These are phyloP conservation scores for California macrophylla DNA, from an alignment of 441 rosid genomes.

Conservation along the genomic window DNA sequence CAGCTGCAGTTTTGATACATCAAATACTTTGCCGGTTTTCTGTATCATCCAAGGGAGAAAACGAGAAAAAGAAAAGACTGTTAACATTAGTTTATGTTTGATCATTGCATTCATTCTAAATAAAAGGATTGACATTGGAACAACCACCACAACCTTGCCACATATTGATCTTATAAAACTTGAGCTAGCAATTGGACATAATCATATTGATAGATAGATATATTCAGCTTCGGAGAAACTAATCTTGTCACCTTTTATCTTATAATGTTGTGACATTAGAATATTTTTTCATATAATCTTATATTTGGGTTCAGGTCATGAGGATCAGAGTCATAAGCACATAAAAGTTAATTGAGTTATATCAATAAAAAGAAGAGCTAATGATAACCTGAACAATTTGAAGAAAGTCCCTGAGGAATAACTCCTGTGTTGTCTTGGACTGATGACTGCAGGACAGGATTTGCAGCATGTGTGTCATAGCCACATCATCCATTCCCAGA, in stretches of 20 bases:
- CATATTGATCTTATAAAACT: background rate
- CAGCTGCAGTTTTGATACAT: slow-evolving; percentile 63
- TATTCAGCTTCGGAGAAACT: background rate
- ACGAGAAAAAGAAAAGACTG: background rate
- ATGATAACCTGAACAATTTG: slow-evolving; percentile 59
- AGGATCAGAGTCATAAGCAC: background rate
- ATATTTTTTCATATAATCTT: background rate
- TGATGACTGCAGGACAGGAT: slow-evolving; percentile 80
- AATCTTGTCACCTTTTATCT: background rate
- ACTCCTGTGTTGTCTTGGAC: slow-evolving; percentile 82
- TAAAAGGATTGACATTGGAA: background rate
- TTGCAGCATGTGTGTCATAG: slow-evolving; percentile 70
- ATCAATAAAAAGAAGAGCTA: slow-evolving; percentile 15
- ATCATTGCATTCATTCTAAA: background rate
- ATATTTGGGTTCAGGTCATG: background rate
- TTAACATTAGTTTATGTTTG: slow-evolving; percentile 2
- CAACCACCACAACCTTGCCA: background rate
- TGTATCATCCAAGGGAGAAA: slow-evolving; percentile 27
- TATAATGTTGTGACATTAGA: background rate
- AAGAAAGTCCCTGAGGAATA: slow-evolving; percentile 74
- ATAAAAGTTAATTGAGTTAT: slow-evolving; percentile 11
- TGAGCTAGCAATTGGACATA: slow-evolving; percentile 5
- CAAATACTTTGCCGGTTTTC: slow-evolving; percentile 83
- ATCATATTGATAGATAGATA: background rate
- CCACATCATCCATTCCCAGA: slow-evolving; percentile 88